phyloP scores from a whole-genome alignment of 108 stramenopile genomes.

The Cyclotella cryptica region DNA sequence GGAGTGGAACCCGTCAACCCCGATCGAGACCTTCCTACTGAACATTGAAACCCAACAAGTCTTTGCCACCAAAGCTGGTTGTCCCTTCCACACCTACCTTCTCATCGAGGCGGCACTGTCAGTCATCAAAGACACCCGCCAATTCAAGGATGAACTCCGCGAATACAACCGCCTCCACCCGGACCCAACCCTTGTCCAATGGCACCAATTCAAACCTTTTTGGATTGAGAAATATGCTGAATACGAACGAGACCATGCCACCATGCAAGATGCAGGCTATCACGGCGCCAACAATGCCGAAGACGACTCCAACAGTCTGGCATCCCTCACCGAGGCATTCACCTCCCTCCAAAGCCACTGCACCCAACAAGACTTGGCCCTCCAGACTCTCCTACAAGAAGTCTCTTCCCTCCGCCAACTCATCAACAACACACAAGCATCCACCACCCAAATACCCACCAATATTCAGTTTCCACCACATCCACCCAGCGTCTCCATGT shows the following conservation, averaged over 20 bases:
- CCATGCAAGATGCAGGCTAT: background rate
- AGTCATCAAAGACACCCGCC: background rate
- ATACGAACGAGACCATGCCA: background rate
- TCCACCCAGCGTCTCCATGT: background rate
- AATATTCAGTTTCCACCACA: background rate
- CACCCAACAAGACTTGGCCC: background rate
- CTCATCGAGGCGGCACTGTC: background rate
- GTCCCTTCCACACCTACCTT: background rate
- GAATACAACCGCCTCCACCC: background rate
- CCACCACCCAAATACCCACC: background rate
- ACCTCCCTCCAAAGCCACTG: background rate
- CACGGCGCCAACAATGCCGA: background rate
- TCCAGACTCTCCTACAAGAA: background rate
- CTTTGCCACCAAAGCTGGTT: background rate
- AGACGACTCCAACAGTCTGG: background rate
- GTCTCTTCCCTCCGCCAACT: background rate
- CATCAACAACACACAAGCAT: background rate
- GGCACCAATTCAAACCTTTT: too few species aligned
- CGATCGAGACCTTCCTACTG: background rate
- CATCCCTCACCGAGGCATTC: background rate
- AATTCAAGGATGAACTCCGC: background rate
- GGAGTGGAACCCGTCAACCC: background rate
- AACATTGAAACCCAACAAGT: slow-evolving; percentile 10
- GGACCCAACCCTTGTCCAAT: background rate
- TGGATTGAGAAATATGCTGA: slow-evolving; percentile 7